Base-by-base conservation (phyloP, 192 early-diverging fungal genomes). In the Allomyces macrogynus region DNA sequence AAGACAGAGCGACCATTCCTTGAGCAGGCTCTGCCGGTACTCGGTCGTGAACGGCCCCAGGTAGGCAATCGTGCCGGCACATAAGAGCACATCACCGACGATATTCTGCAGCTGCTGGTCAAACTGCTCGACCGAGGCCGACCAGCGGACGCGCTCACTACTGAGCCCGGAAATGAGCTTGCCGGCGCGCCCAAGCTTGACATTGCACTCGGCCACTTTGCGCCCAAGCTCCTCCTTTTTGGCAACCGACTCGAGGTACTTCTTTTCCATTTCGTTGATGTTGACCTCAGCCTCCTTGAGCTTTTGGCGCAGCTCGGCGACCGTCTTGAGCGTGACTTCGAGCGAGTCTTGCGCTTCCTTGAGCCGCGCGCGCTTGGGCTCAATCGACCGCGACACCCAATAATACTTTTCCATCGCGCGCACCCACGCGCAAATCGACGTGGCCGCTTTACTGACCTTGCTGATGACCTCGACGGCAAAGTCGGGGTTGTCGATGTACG, bases 31-130 rank as follows among this genome's bases (percentile, higher is more conserved):
- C 64, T 88, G 85, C 64, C 97, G 86, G 71, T 94, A 87, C 65
- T 89, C 85, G 78, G 97, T 94, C 78, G 95, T 93, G 80, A 97
- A 98, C 80, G 87, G 90, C 20, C 97, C 97, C 42, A 82, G 91
- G 69, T 99, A 99, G 1, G 95, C 89, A 24, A 97, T 73, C 74
- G 96, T 90, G 18, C 92, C 97, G 0, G 91, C 79, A 10, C 89
- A 86, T 49, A 98, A 73, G 23, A 99, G 72, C 20, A 93, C 90
- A 69, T 99, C 97, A 64, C 97, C 97, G 27, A 97, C 91, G 62
- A 98, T 89, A 12, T 95, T 99, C 4, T 86, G 88, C 94, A 99
- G 97, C 76, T 97, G 92, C 23, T 77, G 82, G 63, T 87, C 91
- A 69, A 99, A 97, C 10, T 91, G 83, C 63, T 88, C 84, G 68